Conservation (phyloP, 331 rosid species). For the Acacia concinna region DNA sequence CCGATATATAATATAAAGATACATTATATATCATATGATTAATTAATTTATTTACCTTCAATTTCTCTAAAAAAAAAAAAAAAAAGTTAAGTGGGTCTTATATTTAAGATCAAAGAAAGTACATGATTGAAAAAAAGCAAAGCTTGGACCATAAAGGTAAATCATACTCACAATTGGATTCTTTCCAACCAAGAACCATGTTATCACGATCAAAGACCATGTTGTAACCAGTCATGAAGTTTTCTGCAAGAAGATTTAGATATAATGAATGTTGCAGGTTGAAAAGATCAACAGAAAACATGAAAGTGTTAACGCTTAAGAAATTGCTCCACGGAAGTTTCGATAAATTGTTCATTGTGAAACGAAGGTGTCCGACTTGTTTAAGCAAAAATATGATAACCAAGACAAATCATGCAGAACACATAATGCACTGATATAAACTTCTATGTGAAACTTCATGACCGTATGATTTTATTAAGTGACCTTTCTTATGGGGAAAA, state of each 20-base stretch:
- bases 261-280: conserved; percentile 18
- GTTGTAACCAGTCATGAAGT: conserved; percentile 84
- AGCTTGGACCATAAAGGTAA: neutral
- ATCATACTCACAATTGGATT: conserved; percentile 64
- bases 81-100: too few relatives aligned
- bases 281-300: neutral
- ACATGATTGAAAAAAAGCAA: neutral
- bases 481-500: neutral
- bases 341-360: neutral
- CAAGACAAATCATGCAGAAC: neutral
- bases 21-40: too few relatives aligned
- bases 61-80: too few relatives aligned
- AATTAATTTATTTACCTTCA: too few relatives aligned
- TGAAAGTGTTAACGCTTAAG: conserved; percentile 9
- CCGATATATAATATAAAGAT: too few relatives aligned
- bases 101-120: too few relatives aligned
- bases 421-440: conserved; percentile 1
- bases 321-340: conserved; percentile 8
- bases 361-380: neutral
- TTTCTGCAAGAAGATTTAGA: conserved; percentile 52
- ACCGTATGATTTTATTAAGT: neutral
- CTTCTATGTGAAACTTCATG: conserved; percentile 1
- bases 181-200: conserved; percentile 69
- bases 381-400: neutral
- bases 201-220: conserved; percentile 77